Percentiles rank a stretch among this genome's conserved stretches.
Conservation (phyloP, 306 rosid genomes). For the Cucumis hystrix region DNA sequence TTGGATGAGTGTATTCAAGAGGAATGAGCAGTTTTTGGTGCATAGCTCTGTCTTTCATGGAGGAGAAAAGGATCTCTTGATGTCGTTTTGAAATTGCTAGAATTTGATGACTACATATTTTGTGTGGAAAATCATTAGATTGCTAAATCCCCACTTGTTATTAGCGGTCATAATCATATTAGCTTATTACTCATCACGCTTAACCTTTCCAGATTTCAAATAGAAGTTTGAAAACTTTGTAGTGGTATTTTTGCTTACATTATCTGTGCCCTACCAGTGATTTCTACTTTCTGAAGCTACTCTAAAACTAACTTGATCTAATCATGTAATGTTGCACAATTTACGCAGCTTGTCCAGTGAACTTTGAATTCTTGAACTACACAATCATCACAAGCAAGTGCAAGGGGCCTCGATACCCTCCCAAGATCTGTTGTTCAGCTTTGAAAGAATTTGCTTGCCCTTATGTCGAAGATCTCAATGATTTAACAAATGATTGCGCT, state of each 20-base stretch:
- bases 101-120: not conserved
- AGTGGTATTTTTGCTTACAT: not conserved
- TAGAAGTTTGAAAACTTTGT: not conserved
- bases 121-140: not conserved
- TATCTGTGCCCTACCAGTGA: not conserved
- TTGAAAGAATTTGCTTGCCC: constrained; percentile 85
- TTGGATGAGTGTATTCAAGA: not conserved
- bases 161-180: not conserved
- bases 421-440: constrained; percentile 39
- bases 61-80: too few relatives aligned
- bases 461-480: constrained; percentile 44
- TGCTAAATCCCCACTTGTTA: not conserved
- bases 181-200: not conserved
- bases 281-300: not conserved
- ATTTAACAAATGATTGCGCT: constrained; percentile 65
- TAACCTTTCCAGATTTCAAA: not conserved
- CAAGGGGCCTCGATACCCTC: constrained; percentile 72
- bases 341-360: constrained; percentile 80
- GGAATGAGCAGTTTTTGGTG: not conserved
- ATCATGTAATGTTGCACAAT: constrained; percentile 4
- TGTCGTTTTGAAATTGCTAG: not conserved
- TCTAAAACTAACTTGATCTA: not conserved
- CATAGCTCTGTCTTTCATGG: not conserved
- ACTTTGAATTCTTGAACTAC: constrained; percentile 80
- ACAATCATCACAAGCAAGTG: constrained; percentile 71